Conservation (phyloP, 2,329 filamentous ascomycete species). For the Aspergillus candidus region DNA sequence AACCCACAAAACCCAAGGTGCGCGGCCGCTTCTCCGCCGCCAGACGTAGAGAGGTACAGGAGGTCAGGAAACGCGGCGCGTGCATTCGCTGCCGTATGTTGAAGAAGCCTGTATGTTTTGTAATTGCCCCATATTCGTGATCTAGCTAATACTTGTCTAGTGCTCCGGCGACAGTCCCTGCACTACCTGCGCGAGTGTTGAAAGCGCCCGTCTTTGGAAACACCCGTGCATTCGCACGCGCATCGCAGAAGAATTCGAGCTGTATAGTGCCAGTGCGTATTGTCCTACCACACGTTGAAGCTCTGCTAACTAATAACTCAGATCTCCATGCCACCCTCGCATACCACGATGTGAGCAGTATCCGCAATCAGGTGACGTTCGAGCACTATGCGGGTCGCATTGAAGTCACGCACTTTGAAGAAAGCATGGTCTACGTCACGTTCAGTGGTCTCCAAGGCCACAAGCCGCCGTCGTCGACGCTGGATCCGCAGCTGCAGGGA, state of each 20-base stretch:
- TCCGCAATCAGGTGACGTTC: constrained; percentile 45
- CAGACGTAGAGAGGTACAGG: constrained; percentile 53
- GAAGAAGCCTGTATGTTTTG: constrained; percentile 49
- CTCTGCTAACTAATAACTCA: constrained; percentile 19
- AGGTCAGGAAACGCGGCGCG: constrained; percentile 54
- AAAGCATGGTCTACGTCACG: constrained; percentile 44
- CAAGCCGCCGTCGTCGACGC: constrained; percentile 29
- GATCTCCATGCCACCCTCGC: constrained; percentile 49
- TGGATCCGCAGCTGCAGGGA: constrained; percentile 39
- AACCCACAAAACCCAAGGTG: constrained; percentile 43
- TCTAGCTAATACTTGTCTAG: constrained; percentile 17
- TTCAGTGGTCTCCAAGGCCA: constrained; percentile 40
- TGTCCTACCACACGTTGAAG: background rate
- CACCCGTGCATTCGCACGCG: constrained; percentile 54
- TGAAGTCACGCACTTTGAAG: constrained; percentile 52
- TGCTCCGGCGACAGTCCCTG: constrained; percentile 57
- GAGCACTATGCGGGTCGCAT: constrained; percentile 47
- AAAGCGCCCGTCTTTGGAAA: constrained; percentile 57
- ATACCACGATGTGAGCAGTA: constrained; percentile 45
- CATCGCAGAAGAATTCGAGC: constrained; percentile 52
- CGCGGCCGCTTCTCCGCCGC: constrained; percentile 53
- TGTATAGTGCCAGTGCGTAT: constrained; percentile 48
- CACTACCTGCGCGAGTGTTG: constrained; percentile 53
- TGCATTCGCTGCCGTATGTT: constrained; percentile 60
- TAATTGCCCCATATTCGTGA: background rate